Evolutionary conservation across 2,329 filamentous ascomycete species (phyloP), one percentile per base, ranked within the genome.

Genomic region (Dendrostoma leiphaemia): DNA sequence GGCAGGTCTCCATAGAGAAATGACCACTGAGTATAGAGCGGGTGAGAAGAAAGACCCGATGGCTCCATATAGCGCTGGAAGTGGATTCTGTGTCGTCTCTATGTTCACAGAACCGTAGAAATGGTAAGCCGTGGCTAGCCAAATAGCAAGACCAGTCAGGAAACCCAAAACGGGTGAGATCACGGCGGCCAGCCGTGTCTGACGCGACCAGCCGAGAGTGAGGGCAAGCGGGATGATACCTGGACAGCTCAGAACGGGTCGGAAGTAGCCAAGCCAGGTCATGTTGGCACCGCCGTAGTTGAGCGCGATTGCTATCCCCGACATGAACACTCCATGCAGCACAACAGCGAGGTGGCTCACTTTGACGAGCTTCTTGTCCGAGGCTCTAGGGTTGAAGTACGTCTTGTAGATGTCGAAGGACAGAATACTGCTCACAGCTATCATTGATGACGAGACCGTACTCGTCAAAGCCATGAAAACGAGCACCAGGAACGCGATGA

Each of bases 391-490:
- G 54, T 79, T 74, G 65, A 79, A 67, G 56, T 80, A 80, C 4
- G 74, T 78, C 46, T 74, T 71, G 63, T 74, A 80, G n/a, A 79
- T 60, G 56, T 80, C 76, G 47, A 77, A 73, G 5, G 74, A 76
- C 7, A 79, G 64, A 40, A 80, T 79, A 53, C 72, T 75, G 64
- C 72, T 75, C 21, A 79, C 76, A 1, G 77, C 77, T 45, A 80
- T 79, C 68, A 78, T 74, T 4, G 71, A 74, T 0, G 77, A 77
- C 0, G 75, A 78, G 0, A 78, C 69, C 0, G 75, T 79, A 48
- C 72, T 75, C 1, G 77, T 80, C 24, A 79, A 60, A 4, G 77
- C 75, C 77, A 80, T 80, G 64, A 79, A 80, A 1, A 79, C 63
- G 7, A 79, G 65, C 0, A 80, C 68, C 15, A 80, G 71, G 45